Base-by-base conservation (phyloP, 1,139 yeast species). In the Hyphopichia burtonii region DNA sequence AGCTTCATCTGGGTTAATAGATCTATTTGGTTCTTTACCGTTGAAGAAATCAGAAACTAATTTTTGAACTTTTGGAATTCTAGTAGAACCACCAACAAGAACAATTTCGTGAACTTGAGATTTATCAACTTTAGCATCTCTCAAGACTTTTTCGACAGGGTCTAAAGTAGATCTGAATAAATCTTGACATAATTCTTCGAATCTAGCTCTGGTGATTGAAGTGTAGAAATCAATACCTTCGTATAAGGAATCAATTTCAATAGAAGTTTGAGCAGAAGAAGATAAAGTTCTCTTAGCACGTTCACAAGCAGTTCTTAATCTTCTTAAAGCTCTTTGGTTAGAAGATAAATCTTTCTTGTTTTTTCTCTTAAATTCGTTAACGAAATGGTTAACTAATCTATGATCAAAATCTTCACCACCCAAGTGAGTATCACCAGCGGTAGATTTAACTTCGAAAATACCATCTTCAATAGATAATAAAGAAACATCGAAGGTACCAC, bases 281-380 rank as follows among this genome's bases (percentile, higher is more conserved):
- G 97, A 91, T 65, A 91, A 83, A 56, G 97, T 89, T 82, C 98
- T 87, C 94, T 91, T 91, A 56, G 98, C 98, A 78, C 96, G 88
- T 80, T 91, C 98, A 78, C 96, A 91, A 61, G 96, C 96, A 60
- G 97, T 90, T 84, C 97, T 87, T 72, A 91, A 82, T 83, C 96
- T 89, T 78, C 97, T 86, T 67, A 91, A 80, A 67, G 97, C 96
- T 81, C 97, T 86, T 66, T 93, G 86, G 75, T 90, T 94, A 59
- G 74, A 71, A 54, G 96, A 82, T 68, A 91, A 83, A 71, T 91
- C 98, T 74, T 80, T 78, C 80, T 91, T 90, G 71, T 93, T 85
- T 85, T 91, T 91, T 84, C 90, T 87, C 82, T 89, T 85, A 91
- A 91, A 91, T 70, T 90, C 96, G 63, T 82, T 81, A 74, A 83